Base-by-base conservation (phyloP, 2,329 filamentous ascomycete species). In the Cladobotryum protrusum region DNA sequence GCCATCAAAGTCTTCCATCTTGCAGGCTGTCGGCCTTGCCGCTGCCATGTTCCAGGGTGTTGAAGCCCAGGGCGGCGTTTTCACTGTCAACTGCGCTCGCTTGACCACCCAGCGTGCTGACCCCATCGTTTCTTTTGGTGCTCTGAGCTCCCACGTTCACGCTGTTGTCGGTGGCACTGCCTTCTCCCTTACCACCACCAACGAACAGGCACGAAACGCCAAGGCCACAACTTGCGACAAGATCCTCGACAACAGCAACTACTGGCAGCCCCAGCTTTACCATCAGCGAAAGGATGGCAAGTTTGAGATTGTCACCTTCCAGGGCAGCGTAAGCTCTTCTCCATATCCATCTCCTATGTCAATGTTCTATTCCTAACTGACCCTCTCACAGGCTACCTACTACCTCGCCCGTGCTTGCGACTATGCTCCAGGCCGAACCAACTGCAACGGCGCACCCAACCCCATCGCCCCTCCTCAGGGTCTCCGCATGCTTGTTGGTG, bases 401-500 rank as follows among this genome's bases (percentile, higher is more conserved):
- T 63, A 63, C 43, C 56, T 63, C 19, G 47, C 54, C 35, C 54
- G 61, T 33, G 55, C 61, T 8, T 63, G 61, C n/a, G 60, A 63
- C 50, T 62, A 60, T 39, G 54, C 47, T 9, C 45, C 54, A 1
- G 61, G 61, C 8, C 56, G 60, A 11, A 42, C 40, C 17, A 59
- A 60, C 51, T 63, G 61, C 44, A 18, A 53, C 18, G 44, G 42
- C 29, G 35, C 48, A 8, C 51, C 51, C 3, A 41, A 41, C n/a
- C 69, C 83, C 5, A 65, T 73, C 29, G 77, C 81, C 3, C 86
- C 84, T 58, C 83, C 82, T 1, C 63, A 72, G 15, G 79, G 75
- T 47, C 82, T 87, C 57, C 79, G 81, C 47, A 86, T 87, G 81
- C 47, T 87, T 32, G 79, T 82, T 5, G 84, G 84, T 33, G 72